Evolutionary conservation across 768 basidiomycete genomes (phyloP), one percentile per base, ranked within the genome.

Genomic region (Phanerochaete sordida): DNA sequence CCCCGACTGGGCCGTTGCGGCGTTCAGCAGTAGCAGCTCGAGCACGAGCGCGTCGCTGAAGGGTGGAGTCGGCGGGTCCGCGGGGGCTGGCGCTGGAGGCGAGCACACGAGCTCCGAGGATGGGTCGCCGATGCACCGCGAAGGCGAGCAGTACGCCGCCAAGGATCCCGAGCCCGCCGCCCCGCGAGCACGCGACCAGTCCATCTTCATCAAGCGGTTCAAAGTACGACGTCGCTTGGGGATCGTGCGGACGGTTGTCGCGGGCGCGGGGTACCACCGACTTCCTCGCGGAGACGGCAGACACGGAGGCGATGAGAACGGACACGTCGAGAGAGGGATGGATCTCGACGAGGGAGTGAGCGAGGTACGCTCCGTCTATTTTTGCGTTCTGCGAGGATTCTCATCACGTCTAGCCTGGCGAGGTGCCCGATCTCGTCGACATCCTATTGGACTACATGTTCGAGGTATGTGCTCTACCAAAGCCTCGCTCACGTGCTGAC

Each of bases 361-460:
- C 33, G 33, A 35, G 6, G 33, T 35, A 35, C 33, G 33, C 13
- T 6, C 6, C 13, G 7, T 7, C 6, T 35, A n/a, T n/a, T 13
- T 7, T 13, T 7, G 33, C 13, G 33, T 35, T 35, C 33, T 35
- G 13, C 6, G 33, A 13, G 33, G 13, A 6, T 13, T 13, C 33
- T 35, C 7, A 35, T 13, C 6, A 35, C 6, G 6, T 6, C 7
- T 35, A 35, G 33, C 8, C 8, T 4, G 39, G 19, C 19, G 11
- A 9, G 39, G 39, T 11, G 7, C 39, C 19, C 21, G 51, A 27
- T 15, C 27, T 63, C 64, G 1, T 68, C 0, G 65, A 64, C 24
- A 37, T 35, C 23, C 35, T 68, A 0, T 57, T 70, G 0, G 63
- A 66, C 43, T 70, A 70, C 31, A 68, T 70, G 12, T 45, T 70